Evolutionary conservation across 1,284 basidiomycete species (phyloP), one percentile per base, ranked within the genome.

Genomic region (Leccinum fallax): DNA sequence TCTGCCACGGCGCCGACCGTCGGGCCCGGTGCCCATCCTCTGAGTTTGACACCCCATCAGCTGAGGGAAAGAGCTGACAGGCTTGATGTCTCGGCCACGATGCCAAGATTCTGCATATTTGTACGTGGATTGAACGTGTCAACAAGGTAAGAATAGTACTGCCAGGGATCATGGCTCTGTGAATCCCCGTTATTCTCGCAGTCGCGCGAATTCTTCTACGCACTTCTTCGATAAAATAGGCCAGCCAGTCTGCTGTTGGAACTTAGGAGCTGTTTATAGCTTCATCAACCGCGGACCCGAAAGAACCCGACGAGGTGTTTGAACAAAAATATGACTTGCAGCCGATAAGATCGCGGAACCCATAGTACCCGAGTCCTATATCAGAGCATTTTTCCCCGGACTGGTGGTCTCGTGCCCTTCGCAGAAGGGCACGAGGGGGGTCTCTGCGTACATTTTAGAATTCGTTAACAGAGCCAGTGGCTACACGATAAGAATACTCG

Each of bases 91-190:
- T 48, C 32, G 53, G 49, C 56, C 28, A 34, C 13, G 24, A 21
- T 34, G 26, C 16, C 21, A 38, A n/a, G 21, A 11, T 51, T 30
- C 26, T 2, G n/a, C 19, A n/a, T 16, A 19, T 6, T 32, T 30
- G 10, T 53, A 5, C 28, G 28, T 19, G 51, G 51, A 24, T 36
- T 21, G 19, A 1, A 32, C 53, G 36, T 40, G 64, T 63, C 61
- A 58, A 58, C 36, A n/a, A 40, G 48, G 49, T 51, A 59, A 64
- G 54, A 66, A 66, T 66, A 68, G 36, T n/a, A 19, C 28, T 54
- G 43, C 46, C n/a, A 11, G 21, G 46, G 2, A 48, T 48, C 46
- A 26, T 51, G 1, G 7, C 46, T 49, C 32, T 24, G 43, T 52
- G 65, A 58, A 43, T 36, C 30, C 34, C 57, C 30, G n/a, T 52